These are phyloP conservation scores for Clavaria fumosa DNA, from an alignment of 768 basidiomycete species.

Conservation along the genomic window DNA sequence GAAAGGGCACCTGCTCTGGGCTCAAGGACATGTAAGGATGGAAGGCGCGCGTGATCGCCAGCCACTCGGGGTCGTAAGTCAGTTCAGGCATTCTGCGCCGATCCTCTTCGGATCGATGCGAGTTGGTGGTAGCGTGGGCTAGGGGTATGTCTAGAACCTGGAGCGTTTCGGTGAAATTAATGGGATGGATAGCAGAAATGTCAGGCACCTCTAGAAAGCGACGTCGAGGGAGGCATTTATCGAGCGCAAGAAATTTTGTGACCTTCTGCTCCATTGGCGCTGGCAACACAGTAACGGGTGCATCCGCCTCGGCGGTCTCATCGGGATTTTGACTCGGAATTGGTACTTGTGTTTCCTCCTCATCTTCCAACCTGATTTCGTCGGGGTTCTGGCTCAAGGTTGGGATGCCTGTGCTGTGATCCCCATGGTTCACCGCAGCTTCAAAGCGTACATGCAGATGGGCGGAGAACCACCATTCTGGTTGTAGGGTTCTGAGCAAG, in stretches of 20 bases:
- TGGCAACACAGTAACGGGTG: conserved; percentile 19
- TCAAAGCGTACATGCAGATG: conserved; percentile 84
- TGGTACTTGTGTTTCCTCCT: conserved; percentile 18
- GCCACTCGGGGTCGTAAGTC: conserved; percentile 81
- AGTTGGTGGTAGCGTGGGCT: neutral
- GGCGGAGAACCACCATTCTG: conserved; percentile 85
- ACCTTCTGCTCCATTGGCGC: conserved; percentile 13
- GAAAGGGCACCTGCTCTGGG: conserved; percentile 38
- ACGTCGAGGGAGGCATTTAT: conserved; percentile 69
- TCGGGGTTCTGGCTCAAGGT: conserved; percentile 26
- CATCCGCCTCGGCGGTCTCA: conserved; percentile 32
- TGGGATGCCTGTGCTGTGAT: neutral
- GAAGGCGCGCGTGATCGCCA: conserved; percentile 82
- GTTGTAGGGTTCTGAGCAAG: conserved; percentile 54
- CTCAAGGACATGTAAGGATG: conserved; percentile 56
- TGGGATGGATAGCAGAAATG: no score
- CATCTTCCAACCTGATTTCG: conserved; percentile 32
- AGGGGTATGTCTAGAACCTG: conserved; percentile 57
- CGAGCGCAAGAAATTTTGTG: conserved; percentile 82
- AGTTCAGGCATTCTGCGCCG: conserved; percentile 22
- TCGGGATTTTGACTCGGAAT: conserved; percentile 26
- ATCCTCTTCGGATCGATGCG: conserved; percentile 1
- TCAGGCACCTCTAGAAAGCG: conserved; percentile 63
- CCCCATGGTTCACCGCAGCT: conserved; percentile 39
- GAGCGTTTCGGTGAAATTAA: neutral